phyloP scores from a whole-genome alignment of 2,329 filamentous ascomycete genomes.

The Hypoxylon sp. region DNA sequence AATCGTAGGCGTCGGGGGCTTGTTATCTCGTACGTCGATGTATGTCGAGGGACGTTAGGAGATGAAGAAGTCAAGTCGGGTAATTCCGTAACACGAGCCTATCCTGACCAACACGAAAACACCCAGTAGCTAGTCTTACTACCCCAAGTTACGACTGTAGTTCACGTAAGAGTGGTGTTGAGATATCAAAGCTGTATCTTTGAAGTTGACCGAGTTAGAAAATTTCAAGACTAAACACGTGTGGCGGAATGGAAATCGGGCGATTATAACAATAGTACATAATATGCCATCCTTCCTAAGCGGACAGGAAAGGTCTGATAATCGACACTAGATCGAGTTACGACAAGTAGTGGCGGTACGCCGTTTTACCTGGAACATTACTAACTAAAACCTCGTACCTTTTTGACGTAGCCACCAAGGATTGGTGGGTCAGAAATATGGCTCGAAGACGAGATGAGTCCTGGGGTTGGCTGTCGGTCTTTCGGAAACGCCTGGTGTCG shows the following conservation, averaged over 20 bases:
- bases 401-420: slow-evolving; percentile 25
- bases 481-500: slow-evolving; percentile 13
- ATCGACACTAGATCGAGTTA: slow-evolving; percentile 22
- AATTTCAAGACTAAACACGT: slow-evolving; percentile 27
- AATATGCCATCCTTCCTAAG: slow-evolving; percentile 4
- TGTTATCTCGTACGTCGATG: too few species aligned
- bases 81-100: slow-evolving; percentile 31
- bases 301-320: slow-evolving; percentile 8
- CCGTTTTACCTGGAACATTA: slow-evolving; percentile 27
- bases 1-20: too few species aligned
- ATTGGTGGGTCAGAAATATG: slow-evolving; percentile 31
- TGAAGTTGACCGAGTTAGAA: slow-evolving; percentile 39
- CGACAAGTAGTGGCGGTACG: slow-evolving; percentile 25
- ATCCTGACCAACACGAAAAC: too few species aligned
- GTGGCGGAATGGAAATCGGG: slow-evolving; percentile 33
- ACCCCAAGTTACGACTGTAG: slow-evolving; percentile 13
- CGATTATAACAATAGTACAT: slow-evolving; percentile 15
- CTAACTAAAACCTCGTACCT: slow-evolving; percentile 28
- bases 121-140: too few species aligned
- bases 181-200: slow-evolving; percentile 40
- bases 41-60: slow-evolving; percentile 11
- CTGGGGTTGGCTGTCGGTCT: slow-evolving; percentile 7
- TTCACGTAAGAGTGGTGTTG: slow-evolving; percentile 38
- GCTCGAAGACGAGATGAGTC: slow-evolving; percentile 15
- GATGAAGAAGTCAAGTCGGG: slow-evolving; percentile 26